Conservation (phyloP, 106 monocot species). For the Acorus gramineus region DNA sequence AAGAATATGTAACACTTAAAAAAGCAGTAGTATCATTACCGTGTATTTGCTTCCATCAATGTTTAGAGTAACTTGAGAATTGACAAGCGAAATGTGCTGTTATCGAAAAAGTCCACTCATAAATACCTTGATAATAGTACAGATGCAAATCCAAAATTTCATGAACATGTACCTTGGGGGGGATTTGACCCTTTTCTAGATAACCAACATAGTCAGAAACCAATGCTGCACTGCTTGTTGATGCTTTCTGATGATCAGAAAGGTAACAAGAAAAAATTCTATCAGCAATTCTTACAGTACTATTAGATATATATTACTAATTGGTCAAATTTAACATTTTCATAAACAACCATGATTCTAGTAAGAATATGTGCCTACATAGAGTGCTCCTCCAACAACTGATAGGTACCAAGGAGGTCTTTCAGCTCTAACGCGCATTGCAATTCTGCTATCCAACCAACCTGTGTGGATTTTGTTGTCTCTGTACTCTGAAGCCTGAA, state of each 20-base stretch:
- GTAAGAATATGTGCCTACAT: slow-evolving; percentile 41
- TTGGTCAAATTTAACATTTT: neutral
- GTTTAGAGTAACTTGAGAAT: slow-evolving; percentile 66
- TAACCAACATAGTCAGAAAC: slow-evolving; percentile 97
- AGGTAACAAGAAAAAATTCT: neutral
- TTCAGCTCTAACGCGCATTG: slow-evolving; percentile 99
- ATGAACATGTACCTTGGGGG: slow-evolving; percentile 60
- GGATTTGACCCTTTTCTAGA: slow-evolving; percentile 94
- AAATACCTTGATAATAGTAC: neutral
- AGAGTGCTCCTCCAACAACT: slow-evolving; percentile 97
- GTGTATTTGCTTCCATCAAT: slow-evolving; percentile 98
- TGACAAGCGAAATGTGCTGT: slow-evolving; percentile 98
- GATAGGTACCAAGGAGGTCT: slow-evolving; percentile 98
- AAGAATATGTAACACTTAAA: neutral
- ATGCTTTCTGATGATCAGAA: slow-evolving; percentile 59
- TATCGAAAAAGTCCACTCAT: slow-evolving; percentile 12
- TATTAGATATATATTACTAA: neutral
- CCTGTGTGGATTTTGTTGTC: slow-evolving; percentile 98
- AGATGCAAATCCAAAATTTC: neutral
- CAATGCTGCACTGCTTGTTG: slow-evolving; percentile 79
- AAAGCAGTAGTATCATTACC: slow-evolving; percentile 30
- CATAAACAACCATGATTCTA: neutral
- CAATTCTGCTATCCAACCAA: slow-evolving; percentile 95
- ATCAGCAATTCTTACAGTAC: neutral
- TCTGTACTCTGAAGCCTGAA: slow-evolving; percentile 79